Conservation (phyloP, 2,329 filamentous ascomycete species). For the Phaeosphaeria sp. region DNA sequence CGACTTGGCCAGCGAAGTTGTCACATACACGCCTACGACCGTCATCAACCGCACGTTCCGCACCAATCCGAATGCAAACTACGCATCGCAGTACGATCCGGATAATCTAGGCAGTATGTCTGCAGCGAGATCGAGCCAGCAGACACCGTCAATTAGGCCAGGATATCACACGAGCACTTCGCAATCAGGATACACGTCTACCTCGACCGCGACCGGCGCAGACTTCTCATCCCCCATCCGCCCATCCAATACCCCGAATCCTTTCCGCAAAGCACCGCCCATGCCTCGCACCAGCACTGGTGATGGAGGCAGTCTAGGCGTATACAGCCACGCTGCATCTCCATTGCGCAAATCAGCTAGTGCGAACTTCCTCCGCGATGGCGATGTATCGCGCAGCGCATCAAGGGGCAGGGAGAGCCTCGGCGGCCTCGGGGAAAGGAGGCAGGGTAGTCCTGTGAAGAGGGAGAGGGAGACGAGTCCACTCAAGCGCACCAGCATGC, state of each 20-base stretch:
- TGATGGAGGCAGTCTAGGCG: conserved; percentile 81
- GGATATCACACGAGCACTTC: conserved; percentile 19
- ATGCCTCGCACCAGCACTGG: conserved; percentile 60
- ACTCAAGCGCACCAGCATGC: conserved; percentile 53
- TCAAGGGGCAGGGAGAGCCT: conserved; percentile 23
- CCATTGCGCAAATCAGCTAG: conserved; percentile 81
- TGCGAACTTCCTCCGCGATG: conserved; percentile 57
- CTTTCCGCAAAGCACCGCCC: conserved; percentile 59
- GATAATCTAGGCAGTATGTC: conserved; percentile 54
- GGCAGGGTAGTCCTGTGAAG: conserved; percentile 43
- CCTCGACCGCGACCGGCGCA: conserved; percentile 46
- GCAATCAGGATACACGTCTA: conserved; percentile 39
- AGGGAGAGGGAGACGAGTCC: conserved; percentile 52
- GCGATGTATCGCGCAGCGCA: conserved; percentile 16
- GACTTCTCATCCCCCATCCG: conserved; percentile 56
- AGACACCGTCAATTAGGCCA: conserved; percentile 35
- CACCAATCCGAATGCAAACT: conserved; percentile 84
- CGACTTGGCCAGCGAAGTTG: conserved; percentile 59
- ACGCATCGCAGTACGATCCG: conserved; percentile 74
- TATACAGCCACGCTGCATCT: conserved; percentile 80
- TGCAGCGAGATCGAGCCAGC: conserved; percentile 23
- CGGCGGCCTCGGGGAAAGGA: conserved; percentile 32
- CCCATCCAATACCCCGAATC: conserved; percentile 52
- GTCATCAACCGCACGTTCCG: conserved; percentile 75
- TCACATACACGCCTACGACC: conserved; percentile 67